Conservation (phyloP, 768 basidiomycete genomes). For the Naematelia encephala region DNA sequence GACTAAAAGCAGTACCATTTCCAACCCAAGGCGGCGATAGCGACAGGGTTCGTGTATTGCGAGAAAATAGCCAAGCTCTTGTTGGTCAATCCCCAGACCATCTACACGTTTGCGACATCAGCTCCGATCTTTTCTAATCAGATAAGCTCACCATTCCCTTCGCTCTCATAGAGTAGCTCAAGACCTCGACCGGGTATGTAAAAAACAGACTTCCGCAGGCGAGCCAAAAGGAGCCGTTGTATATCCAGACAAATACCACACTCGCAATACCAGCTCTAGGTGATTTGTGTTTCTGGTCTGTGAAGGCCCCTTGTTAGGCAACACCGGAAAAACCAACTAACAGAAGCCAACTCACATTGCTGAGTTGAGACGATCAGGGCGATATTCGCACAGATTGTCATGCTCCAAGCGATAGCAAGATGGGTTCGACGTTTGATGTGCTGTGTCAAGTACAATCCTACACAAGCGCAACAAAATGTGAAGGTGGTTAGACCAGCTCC, state of each 20-base stretch:
- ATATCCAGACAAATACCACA: conserved; percentile 7
- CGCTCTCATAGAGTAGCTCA: conserved; percentile 1
- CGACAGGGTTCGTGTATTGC: conserved; percentile 32
- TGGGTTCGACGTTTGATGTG: background rate
- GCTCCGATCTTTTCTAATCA: background rate
- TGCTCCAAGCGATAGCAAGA: background rate
- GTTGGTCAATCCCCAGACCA: background rate
- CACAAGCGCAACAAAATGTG: conserved; percentile 4
- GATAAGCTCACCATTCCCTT: conserved; percentile 4
- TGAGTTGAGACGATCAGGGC: background rate
- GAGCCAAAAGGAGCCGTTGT: conserved; percentile 53
- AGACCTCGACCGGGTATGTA: conserved; percentile 8
- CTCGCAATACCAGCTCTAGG: conserved; percentile 38
- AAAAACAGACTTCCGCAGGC: conserved; percentile 4
- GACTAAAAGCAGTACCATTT: conserved; percentile 30
- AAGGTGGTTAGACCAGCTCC: conserved; percentile 68
- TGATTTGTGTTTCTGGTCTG: background rate
- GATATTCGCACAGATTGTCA: background rate
- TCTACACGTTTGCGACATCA: background rate
- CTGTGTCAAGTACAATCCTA: background rate
- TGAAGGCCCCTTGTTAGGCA: background rate
- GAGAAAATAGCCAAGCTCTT: conserved; percentile 2
- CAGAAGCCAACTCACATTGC: background rate
- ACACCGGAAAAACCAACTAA: background rate
- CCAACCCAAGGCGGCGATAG: conserved; percentile 26